A percentile compares a stretch with the other conserved stretches of the same genome.
Evolutionary conservation across 805 yeast species (phyloP).

Genomic region (Cyberlindnera galapagoensis): DNA sequence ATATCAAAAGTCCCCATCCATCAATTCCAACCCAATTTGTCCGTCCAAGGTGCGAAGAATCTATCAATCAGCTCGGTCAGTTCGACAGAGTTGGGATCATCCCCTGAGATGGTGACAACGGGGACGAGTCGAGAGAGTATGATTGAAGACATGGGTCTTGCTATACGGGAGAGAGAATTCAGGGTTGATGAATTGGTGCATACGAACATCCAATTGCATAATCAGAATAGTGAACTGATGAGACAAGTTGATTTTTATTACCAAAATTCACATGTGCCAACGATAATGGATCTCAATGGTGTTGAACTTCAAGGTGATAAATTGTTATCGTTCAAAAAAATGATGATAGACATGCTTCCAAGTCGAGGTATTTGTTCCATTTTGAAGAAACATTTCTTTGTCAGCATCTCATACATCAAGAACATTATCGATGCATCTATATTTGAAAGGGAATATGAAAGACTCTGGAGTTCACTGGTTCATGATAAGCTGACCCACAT

Average conservation of each 20-base stretch:
- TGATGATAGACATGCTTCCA: constrained; percentile 11
- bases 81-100: too few species aligned
- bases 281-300: constrained; percentile 4
- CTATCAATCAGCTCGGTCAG: too few species aligned
- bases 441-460: constrained; percentile 12
- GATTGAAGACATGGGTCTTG: too few species aligned
- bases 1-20: constrained; percentile 7
- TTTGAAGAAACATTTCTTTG: constrained; percentile 13
- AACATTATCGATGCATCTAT: constrained; percentile 5
- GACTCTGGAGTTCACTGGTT: constrained; percentile 9
- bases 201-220: constrained; percentile 1
- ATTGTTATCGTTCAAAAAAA: constrained; percentile 4
- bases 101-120: too few species aligned
- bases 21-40: too few species aligned
- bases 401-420: constrained; percentile 6
- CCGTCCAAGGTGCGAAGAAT: too few species aligned
- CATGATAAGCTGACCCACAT: constrained; percentile 5
- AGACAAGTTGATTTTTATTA: constrained; percentile 7
- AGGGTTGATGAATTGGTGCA: constrained; percentile 6
- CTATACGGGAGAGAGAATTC: background rate
- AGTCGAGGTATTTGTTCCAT: constrained; percentile 5
- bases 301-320: constrained; percentile 3
- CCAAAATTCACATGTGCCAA: constrained; percentile 3
- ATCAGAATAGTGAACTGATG: constrained; percentile 9
- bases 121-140: too few species aligned